These are phyloP conservation scores for Diplotaxis tenuifolia DNA, from an alignment of 345 rosid species.

Conservation along the genomic window DNA sequence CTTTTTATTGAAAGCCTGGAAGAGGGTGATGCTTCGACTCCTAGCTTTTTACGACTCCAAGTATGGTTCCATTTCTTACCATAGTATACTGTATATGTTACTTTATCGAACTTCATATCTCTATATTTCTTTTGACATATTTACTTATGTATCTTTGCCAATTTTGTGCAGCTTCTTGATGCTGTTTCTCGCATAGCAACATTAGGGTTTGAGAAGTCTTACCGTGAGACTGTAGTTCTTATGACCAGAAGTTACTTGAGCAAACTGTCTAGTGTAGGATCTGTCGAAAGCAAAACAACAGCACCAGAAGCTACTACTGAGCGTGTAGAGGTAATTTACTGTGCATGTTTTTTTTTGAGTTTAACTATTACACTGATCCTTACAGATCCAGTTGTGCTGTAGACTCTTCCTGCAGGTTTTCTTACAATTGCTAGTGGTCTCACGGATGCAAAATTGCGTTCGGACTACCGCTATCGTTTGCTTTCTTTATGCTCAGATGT, in stretches of 20 bases:
- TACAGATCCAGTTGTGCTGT: conserved; percentile 54
- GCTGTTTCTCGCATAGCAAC: conserved; percentile 95
- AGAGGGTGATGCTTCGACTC: conserved; percentile 90
- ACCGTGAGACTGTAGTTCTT: conserved; percentile 93
- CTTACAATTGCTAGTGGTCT: conserved; percentile 85
- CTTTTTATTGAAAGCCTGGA: conserved; percentile 92
- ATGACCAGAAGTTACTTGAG: conserved; percentile 91
- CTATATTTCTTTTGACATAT: conserved; percentile 28
- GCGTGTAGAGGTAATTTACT: conserved; percentile 72
- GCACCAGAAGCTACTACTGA: conserved; percentile 81
- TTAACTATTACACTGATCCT: conserved; percentile 42
- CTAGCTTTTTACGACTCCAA: conserved; percentile 85
- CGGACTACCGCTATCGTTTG: conserved; percentile 90
- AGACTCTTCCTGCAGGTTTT: conserved; percentile 99
- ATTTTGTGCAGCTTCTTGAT: conserved; percentile 82
- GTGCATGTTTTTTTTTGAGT: conserved; percentile 9
- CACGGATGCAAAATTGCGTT: conserved; percentile 61
- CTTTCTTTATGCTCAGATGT: conserved; percentile 97
- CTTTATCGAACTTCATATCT: conserved; percentile 22
- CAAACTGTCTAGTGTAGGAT: conserved; percentile 66
- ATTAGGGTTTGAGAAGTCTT: conserved; percentile 97
- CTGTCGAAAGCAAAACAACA: conserved; percentile 82
- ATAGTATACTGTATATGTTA: conserved; percentile 19
- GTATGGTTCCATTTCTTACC: conserved; percentile 51
- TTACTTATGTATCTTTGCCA: conserved; percentile 31